These are phyloP conservation scores for Noccaea caerulescens DNA, from an alignment of 345 rosid genomes.

Conservation along the genomic window DNA sequence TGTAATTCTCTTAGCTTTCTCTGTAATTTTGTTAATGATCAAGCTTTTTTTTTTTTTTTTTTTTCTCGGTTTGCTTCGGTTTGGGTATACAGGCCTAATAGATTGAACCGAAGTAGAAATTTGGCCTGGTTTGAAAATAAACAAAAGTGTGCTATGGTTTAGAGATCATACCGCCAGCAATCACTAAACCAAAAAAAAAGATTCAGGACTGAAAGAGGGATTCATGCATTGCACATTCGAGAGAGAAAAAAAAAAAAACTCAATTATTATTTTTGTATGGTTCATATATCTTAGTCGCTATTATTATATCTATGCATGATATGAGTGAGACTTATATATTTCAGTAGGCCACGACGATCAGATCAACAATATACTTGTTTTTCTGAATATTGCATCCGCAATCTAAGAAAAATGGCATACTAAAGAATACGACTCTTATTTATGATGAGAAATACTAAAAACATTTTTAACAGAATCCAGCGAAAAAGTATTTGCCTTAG, in stretches of 20 bases:
- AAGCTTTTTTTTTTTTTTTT: not conserved
- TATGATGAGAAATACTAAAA: not conserved
- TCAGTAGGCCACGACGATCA: no score
- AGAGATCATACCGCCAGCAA: not conserved
- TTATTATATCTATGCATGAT: no score
- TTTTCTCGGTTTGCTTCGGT: slow-evolving; percentile 11
- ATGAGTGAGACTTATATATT: no score
- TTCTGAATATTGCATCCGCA: not conserved
- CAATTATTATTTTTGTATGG: not conserved
- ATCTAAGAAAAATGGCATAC: not conserved
- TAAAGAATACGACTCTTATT: not conserved
- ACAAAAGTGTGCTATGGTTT: not conserved
- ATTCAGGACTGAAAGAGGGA: not conserved
- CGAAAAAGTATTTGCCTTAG: slow-evolving; percentile 26
- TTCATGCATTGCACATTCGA: slow-evolving; percentile 3
- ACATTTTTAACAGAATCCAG: slow-evolving; percentile 3
- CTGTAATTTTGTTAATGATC: slow-evolving; percentile 43
- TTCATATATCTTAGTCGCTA: no score
- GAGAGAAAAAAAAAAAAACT: not conserved
- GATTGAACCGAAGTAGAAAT: slow-evolving; percentile 14
- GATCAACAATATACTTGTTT: no score
- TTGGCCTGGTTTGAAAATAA: not conserved
- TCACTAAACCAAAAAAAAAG: not conserved
- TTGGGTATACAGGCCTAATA: not conserved
- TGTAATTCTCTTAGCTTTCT: slow-evolving; percentile 30